Percentiles rank a stretch among this genome's conserved stretches.
Evolutionary conservation across 768 basidiomycete genomes (phyloP).

Genomic region (Mycena crocata): DNA sequence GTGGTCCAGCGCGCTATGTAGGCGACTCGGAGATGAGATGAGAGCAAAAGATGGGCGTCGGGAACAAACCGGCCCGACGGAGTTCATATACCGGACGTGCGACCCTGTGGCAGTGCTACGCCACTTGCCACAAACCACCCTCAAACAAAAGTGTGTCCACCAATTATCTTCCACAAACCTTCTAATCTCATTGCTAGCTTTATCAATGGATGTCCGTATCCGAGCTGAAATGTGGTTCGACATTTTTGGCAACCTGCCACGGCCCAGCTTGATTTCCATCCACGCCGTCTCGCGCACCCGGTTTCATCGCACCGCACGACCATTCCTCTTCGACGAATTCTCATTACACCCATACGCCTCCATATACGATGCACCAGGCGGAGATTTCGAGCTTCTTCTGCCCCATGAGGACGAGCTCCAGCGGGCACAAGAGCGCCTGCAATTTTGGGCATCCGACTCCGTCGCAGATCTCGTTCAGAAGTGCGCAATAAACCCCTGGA

Average conservation of each 20-base stretch:
- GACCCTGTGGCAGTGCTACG: too few relatives aligned
- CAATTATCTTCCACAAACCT: too few relatives aligned
- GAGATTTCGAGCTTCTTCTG: not conserved
- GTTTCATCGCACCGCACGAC: not conserved
- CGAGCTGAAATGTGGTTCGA: not conserved
- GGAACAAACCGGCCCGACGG: too few relatives aligned
- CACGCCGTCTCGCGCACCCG: not conserved
- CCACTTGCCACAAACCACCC: too few relatives aligned
- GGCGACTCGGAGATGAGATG: too few relatives aligned
- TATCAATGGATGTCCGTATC: not conserved
- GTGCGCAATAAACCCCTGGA: not conserved
- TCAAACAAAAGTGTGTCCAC: too few relatives aligned
- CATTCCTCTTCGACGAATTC: not conserved
- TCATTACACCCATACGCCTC: not conserved
- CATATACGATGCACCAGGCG: not conserved
- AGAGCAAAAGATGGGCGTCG: too few relatives aligned
- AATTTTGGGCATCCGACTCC: slow-evolving; percentile 4
- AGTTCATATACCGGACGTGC: too few relatives aligned
- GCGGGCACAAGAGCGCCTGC: not conserved
- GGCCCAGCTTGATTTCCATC: not conserved
- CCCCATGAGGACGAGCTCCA: not conserved
- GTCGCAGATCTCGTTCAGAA: not conserved
- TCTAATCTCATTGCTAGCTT: not conserved
- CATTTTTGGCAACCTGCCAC: not conserved
- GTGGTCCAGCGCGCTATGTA: too few relatives aligned